A percentile compares a stretch with the other conserved stretches of the same genome.
Conservation (phyloP, 352 stramenopile species). For the Globisporangium acanthophoron region DNA sequence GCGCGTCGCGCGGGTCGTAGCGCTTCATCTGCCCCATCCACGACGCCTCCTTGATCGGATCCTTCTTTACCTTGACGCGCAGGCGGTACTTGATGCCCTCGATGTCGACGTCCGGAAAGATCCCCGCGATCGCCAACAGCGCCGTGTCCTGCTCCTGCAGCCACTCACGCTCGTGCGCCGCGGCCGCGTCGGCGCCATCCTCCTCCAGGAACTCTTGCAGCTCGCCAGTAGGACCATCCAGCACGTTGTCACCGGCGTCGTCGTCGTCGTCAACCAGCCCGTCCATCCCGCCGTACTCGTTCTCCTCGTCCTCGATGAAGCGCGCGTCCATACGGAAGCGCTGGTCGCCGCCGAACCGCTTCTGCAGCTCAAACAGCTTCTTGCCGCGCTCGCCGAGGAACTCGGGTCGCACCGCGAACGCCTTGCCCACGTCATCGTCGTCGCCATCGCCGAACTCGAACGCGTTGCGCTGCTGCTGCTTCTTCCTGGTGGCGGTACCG, state of each 20-base stretch:
- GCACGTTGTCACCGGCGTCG: slow-evolving; percentile 12
- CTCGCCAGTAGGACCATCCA: slow-evolving; percentile 16
- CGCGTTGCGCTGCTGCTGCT: slow-evolving; percentile 3
- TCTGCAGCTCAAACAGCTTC: slow-evolving; percentile 80
- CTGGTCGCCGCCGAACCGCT: slow-evolving; percentile 69
- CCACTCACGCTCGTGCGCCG: slow-evolving; percentile 35
- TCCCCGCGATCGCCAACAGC: slow-evolving; percentile 42
- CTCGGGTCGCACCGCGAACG: slow-evolving; percentile 63
- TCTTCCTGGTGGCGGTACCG: slow-evolving; percentile 10
- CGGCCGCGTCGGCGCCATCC: slow-evolving; percentile 27
- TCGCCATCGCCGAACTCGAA: slow-evolving; percentile 19
- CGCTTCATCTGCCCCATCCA: slow-evolving; percentile 75
- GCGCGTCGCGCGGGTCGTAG: slow-evolving; percentile 51
- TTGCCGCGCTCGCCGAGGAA: slow-evolving; percentile 65
- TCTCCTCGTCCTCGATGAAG: slow-evolving; percentile 63
- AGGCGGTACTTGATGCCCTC: slow-evolving; percentile 51
- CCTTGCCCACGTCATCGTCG: slow-evolving; percentile 26
- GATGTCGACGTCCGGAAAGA: slow-evolving; percentile 70
- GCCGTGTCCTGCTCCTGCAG: slow-evolving; percentile 40
- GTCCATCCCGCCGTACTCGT: slow-evolving; percentile 50
- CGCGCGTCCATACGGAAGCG: slow-evolving; percentile 74
- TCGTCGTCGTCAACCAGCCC: slow-evolving; percentile 23
- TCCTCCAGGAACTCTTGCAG: slow-evolving; percentile 52
- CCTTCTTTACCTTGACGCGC: slow-evolving; percentile 38
- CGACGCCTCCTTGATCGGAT: slow-evolving; percentile 64